Percentiles rank a stretch among this genome's conserved stretches.
Conservation (phyloP, 495 filamentous ascomycete species). For the Aspergillus heteromorphus region DNA sequence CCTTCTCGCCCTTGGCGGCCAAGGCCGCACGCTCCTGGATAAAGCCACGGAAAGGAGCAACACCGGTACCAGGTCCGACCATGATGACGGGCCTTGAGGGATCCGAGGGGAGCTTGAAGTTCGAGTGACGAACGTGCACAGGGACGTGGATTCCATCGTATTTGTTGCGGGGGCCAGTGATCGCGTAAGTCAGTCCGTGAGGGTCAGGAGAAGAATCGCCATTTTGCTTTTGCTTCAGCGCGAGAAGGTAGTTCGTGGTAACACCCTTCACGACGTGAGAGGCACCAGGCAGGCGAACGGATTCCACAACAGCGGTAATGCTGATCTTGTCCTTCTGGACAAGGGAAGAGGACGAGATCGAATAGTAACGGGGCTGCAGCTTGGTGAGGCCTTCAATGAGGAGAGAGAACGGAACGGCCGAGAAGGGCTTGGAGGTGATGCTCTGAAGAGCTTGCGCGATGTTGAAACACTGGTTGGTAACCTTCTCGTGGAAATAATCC, state of each 20-base stretch:
- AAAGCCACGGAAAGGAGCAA: constrained; percentile 93
- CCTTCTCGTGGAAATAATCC: constrained; percentile 90
- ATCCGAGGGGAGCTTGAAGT: constrained; percentile 98
- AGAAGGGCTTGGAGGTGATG: constrained; percentile 69
- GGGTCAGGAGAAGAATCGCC: constrained; percentile 80
- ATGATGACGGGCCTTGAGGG: constrained; percentile 91
- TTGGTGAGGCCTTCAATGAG: constrained; percentile 92
- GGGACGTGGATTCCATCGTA: constrained; percentile 96
- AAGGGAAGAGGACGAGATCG: constrained; percentile 93
- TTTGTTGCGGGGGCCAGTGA: constrained; percentile 89
- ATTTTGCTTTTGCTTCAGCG: constrained; percentile 95
- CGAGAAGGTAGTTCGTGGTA: constrained; percentile 93
- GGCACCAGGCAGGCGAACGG: constrained; percentile 67
- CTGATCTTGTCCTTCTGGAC: constrained; percentile 92
- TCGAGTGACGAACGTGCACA: constrained; percentile 94
- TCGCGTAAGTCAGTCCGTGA: constrained; percentile 82
- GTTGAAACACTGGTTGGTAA: constrained; percentile 78
- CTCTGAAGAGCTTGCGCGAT: constrained; percentile 82
- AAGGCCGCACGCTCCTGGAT: constrained; percentile 86
- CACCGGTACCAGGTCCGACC: constrained; percentile 94
- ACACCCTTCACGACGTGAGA: constrained; percentile 86
- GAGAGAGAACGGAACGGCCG: constrained; percentile 83
- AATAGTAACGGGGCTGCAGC: constrained; percentile 97
- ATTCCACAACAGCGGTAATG: constrained; percentile 93
- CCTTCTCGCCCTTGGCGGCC: constrained; percentile 71